Percentiles rank a stretch among this genome's conserved stretches.
Evolutionary conservation across 169 alveolate species (phyloP).

Genomic region (Toxoplasma gondii): DNA sequence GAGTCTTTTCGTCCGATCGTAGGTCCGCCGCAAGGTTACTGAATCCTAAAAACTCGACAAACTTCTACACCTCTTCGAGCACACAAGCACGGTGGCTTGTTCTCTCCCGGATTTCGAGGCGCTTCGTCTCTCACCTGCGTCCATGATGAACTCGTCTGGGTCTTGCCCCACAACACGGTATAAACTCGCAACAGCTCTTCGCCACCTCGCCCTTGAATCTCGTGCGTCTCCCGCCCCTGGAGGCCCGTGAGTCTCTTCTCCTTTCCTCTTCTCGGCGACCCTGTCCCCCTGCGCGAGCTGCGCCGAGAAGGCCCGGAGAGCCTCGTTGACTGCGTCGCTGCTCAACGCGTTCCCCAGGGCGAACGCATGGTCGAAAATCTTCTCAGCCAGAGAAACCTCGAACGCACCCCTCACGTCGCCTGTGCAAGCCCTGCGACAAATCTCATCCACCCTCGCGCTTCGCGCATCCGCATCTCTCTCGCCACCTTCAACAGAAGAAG

Average conservation of each 20-base stretch:
- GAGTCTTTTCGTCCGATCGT: no score
- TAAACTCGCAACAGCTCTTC: not conserved
- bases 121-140: not conserved
- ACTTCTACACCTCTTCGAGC: no score
- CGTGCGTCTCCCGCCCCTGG: not conserved
- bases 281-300: not conserved
- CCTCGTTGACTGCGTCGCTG: conserved; percentile 24
- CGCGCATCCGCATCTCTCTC: not conserved
- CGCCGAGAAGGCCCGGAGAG: not conserved
- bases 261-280: not conserved
- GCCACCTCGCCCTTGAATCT: not conserved
- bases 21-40: no score
- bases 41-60: no score
- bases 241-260: not conserved
- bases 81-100: no score
- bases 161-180: not conserved
- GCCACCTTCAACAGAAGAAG: not conserved
- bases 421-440: conserved; percentile 15
- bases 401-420: conserved; percentile 36
- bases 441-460: not conserved
- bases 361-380: conserved; percentile 15
- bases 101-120: not conserved
- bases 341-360: conserved; percentile 38
- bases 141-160: not conserved
- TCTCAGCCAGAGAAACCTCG: not conserved